phyloP scores from a whole-genome alignment of 1,284 basidiomycete genomes.

The Bondarzewia mesenterica region DNA sequence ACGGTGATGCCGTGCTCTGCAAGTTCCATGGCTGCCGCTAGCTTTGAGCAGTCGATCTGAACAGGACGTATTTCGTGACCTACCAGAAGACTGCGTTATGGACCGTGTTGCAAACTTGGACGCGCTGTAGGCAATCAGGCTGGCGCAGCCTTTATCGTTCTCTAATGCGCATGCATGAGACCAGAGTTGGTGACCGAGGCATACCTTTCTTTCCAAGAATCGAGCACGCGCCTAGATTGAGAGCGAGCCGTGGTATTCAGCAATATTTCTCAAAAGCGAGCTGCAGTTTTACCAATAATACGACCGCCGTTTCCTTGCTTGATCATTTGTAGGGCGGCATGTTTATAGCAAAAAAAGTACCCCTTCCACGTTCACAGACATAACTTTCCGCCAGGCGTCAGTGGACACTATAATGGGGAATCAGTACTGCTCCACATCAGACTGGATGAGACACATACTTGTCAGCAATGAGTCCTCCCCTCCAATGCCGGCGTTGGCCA shows the following conservation, averaged over 20 bases:
- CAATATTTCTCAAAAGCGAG: too few relatives aligned
- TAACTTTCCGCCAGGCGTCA: not conserved
- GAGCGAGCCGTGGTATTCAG: too few relatives aligned
- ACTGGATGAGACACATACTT: not conserved
- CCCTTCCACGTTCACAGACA: not conserved
- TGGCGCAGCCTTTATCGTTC: not conserved
- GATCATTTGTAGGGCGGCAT: conserved; percentile 7
- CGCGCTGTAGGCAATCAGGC: not conserved
- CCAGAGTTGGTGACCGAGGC: not conserved
- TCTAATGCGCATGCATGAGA: not conserved
- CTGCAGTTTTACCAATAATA: too few relatives aligned
- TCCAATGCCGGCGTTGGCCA: conserved; percentile 23
- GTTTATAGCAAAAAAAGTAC: conserved; percentile 6
- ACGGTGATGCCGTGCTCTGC: conserved; percentile 19
- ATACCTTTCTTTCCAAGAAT: not conserved
- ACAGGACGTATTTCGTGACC: too few relatives aligned
- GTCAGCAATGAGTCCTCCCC: conserved; percentile 15
- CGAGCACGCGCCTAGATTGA: conserved; percentile 4
- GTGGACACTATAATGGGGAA: not conserved
- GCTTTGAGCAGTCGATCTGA: too few relatives aligned
- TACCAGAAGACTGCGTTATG: conserved; percentile 5
- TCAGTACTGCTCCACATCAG: not conserved
- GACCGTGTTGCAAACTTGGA: conserved; percentile 5
- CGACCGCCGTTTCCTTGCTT: conserved; percentile 4
- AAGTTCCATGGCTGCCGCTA: conserved; percentile 16